Evolutionary conservation across 192 early-diverging fungal species (phyloP), one percentile per base, ranked within the genome.

Genomic region (Umbelopsis vinacea): DNA sequence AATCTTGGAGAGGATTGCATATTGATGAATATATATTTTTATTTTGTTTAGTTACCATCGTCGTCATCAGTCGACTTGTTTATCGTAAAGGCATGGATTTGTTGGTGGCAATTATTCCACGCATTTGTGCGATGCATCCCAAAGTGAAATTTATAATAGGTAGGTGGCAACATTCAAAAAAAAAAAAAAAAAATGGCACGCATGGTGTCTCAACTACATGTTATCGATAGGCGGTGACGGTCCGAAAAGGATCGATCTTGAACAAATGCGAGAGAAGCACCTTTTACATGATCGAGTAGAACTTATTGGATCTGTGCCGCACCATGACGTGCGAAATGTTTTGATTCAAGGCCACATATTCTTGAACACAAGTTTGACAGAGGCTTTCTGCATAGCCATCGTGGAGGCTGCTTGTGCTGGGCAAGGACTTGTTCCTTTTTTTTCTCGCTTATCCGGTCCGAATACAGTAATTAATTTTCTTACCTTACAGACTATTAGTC

Each of bases 321-420:
- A 96, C 38, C 88, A 90, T 35, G 82, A 96, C 74, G 92, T 99
- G 6, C 84, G 93, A 14, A 88, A 92, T 71, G 95, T 98, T 24
- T 84, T 99, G 21, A 89, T 93, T 12, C 90, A 95, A 63, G 97
- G 97, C 14, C 90, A 97, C 67, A 96, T 99, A 15, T 99, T 97
- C 74, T 79, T 99, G 29, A 99, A 99, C 74, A 98, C 97, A 29
- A 95, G 94, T 47, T 84, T 98, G 79, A 99, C 96, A 2, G 97
- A 99, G 74, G 97, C 97, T 7, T 99, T 99, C 74, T 97, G 97
- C 75, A 99, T 97, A 53, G 96, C 94, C 6, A 98, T 99, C 68
- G 96, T 99, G 19, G 97, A 99, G 82, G 97, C 97, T 6, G 97
- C 96, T 6, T 92, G 92, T 50, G 96, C 94, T 37, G 97, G 96